phyloP scores from a whole-genome alignment of 2,329 filamentous ascomycete genomes.

The Chrysosporium queenslandicum region DNA sequence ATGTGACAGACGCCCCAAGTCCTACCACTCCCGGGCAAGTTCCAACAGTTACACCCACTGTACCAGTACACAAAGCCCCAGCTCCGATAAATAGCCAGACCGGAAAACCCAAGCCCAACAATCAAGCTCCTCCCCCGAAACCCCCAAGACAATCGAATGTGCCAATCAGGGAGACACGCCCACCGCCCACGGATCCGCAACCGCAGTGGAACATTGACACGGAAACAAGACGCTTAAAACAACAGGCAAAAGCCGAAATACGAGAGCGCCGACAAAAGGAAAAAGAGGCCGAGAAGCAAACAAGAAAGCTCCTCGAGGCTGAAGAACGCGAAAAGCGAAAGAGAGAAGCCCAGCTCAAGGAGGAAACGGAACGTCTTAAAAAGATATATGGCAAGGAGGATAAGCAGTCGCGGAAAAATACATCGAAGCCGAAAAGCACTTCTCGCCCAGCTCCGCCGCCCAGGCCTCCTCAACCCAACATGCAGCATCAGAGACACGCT shows the following conservation, averaged over 20 bases:
- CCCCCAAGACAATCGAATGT: not conserved
- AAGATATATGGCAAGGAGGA: conserved; percentile 45
- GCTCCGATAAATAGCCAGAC: conserved; percentile 3
- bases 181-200: conserved; percentile 39
- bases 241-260: conserved; percentile 35
- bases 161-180: conserved; percentile 11
- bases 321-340: conserved; percentile 45
- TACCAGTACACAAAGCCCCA: conserved; percentile 2
- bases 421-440: conserved; percentile 9
- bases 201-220: conserved; percentile 44
- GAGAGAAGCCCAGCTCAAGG: conserved; percentile 52
- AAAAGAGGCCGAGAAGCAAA: conserved; percentile 43
- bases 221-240: conserved; percentile 39
- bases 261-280: conserved; percentile 39
- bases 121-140: not conserved
- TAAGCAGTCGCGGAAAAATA: conserved; percentile 24
- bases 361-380: conserved; percentile 65
- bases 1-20: conserved; percentile 46
- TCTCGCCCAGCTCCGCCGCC: not conserved
- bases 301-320: conserved; percentile 43
- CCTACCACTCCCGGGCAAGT: not conserved
- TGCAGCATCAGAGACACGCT: not conserved
- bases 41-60: not conserved
- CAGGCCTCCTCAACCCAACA: not conserved
- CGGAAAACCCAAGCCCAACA: not conserved